Base-by-base conservation (phyloP, 805 yeast species). In the Sungouiella thailandica region DNA sequence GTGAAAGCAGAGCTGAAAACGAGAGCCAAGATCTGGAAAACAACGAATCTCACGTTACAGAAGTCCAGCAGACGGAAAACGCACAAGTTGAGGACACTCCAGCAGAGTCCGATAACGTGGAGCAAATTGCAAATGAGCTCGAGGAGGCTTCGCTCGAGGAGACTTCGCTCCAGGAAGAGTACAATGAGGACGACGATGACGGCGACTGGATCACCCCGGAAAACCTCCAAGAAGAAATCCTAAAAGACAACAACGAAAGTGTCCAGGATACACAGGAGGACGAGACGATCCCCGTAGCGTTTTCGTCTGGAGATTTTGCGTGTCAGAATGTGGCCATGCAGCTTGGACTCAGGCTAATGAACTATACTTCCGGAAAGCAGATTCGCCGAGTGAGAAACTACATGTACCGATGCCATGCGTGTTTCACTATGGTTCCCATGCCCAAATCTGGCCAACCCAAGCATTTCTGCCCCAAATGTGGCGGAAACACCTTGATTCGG, bases 351-450 rank as follows among this genome's bases (percentile, higher is more conserved):
- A 83, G 85, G 45, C 68, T 90, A 46, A 82, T 93, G 78, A 89
- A 89, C 58, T 69, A 84, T 16, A 72, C 76, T 64, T 77, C 89
- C 1, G 98, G 98, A 14, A 66, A 80, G 43, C 87, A 81, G 49
- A 89, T 93, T 60, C 82, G 77, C 46, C 76, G 85, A 55, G 83
- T 93, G 22, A 74, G 95, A 56, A 86, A 83, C 64, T 89, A 86
- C 57, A 90, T 90, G 97, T 73, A 85, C 53, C 72, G 99, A 60
- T 93, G 99, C 59, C 96, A 93, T 58, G 99, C 97, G 0, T 93
- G 99, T 64, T 93, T 93, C 75, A 68, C 74, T 38, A 68, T 93
- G 55, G 65, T 80, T 10, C 89, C 95, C 6, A 70, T 86, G 36
- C 85, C 90, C 17, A 83, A 80, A 49, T 72, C 76, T 43, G 89